Percentiles rank a stretch among this genome's conserved stretches.
These are phyloP conservation scores for Neobulgaria alba DNA, from an alignment of 2,329 filamentous ascomycete species.

Conservation along the genomic window DNA sequence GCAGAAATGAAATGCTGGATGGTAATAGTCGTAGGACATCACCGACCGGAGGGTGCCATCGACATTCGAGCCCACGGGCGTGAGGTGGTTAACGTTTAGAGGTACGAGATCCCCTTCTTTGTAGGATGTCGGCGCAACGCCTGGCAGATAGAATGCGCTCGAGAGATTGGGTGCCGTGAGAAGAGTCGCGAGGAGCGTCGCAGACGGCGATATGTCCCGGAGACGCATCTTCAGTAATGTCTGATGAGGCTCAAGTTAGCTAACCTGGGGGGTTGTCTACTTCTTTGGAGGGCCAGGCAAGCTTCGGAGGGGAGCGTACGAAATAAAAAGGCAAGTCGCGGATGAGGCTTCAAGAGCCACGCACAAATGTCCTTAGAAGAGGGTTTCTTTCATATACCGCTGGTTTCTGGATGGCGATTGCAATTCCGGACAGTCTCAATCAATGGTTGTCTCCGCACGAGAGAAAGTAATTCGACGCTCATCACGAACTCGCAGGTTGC, in stretches of 20 bases:
- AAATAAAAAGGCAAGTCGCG: too few species aligned
- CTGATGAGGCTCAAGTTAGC: constrained; percentile 5
- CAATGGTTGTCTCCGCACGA: neutral
- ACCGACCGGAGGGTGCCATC: constrained; percentile 85
- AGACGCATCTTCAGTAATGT: constrained; percentile 25
- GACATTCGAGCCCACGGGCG: constrained; percentile 66
- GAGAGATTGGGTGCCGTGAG: constrained; percentile 43
- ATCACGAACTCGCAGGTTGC: too few species aligned
- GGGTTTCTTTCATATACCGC: neutral
- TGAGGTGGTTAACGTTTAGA: constrained; percentile 86
- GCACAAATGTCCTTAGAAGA: constrained; percentile 2
- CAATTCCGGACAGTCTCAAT: neutral
- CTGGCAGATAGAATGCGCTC: constrained; percentile 88
- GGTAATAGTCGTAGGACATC: constrained; percentile 94
- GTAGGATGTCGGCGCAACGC: constrained; percentile 91
- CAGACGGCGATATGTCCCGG: constrained; percentile 30
- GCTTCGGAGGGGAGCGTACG: too few species aligned
- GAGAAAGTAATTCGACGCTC: neutral
- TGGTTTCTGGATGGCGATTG: neutral
- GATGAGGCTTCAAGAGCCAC: constrained; percentile 3
- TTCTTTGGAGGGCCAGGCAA: too few species aligned
- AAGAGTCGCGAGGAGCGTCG: constrained; percentile 41
- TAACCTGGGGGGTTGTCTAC: too few species aligned
- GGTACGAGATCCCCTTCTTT: constrained; percentile 70
- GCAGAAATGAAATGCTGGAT: constrained; percentile 82